Base-by-base conservation (phyloP, 331 rosid genomes). In the Spiraea crenata region DNA sequence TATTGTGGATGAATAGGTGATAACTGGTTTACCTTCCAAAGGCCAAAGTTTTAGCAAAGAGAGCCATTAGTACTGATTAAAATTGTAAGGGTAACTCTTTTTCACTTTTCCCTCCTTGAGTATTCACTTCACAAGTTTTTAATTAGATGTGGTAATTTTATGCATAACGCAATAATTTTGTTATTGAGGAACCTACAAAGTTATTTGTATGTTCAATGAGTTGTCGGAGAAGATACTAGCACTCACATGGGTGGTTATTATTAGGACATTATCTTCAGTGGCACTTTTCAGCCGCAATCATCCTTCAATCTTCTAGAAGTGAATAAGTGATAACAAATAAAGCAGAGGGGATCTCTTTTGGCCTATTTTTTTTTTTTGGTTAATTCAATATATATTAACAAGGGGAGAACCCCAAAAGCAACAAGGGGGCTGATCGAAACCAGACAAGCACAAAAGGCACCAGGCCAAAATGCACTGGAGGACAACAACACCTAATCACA, bases 1-100 rank as follows among this genome's bases (percentile, higher is more conserved):
- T 65, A 81, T 86, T 85, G 84, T 86, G 51, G 88, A 86, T 58
- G 91, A 86, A 44, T 86, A 88, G 88, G 62, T 86, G 34, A 84
- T 79, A 82, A 84, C 84, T 47, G 88, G 83, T 41, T 69, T 65
- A 14, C 80, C 88, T 6, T 82, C 88, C 20, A 77, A n/a, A 79
- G 77, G 3, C 3, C 1, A 83, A 79, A 64, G 87, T 85, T 59
- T 39, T 52, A 51, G 76, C 51, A 60, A 68, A 83, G 9, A 58
- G 57, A 7, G 3, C 0, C 7, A 39, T 61, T 9, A 3, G 41
- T 44, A 3, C 10, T 3, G 37, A 70, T 25, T 3, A 7, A 9
- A 9, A 25, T 6, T 80, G 87, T 74, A 65, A 37, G 70, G 79
- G 85, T 80, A 25, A 54, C 31, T 2, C 11, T 44, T 44, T 44